Evolutionary conservation across 2,329 filamentous ascomycete species (phyloP).

Genomic region (Xylariaceae sp.): DNA sequence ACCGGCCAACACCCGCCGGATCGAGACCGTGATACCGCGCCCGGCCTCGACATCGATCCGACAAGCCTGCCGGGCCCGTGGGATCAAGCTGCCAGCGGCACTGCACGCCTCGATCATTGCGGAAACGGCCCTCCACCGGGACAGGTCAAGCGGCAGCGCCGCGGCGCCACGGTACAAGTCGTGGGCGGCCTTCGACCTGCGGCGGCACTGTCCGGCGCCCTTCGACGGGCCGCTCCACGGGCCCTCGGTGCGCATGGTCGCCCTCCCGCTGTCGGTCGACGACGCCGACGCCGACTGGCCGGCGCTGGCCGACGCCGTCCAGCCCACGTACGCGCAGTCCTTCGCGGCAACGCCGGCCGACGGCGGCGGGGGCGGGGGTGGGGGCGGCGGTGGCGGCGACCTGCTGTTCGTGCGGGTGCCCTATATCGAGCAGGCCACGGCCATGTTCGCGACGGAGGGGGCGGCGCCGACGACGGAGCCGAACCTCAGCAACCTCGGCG

Average conservation of each 20-base stretch:
- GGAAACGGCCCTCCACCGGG: conserved; percentile 2
- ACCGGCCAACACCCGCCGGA: not conserved
- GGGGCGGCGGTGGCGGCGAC: too few relatives aligned
- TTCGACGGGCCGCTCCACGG: conserved; percentile 2
- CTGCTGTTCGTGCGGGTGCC: conserved; percentile 5
- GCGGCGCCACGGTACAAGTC: conserved; percentile 6
- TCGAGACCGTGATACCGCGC: not conserved
- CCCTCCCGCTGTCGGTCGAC: conserved; percentile 4
- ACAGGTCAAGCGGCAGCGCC: not conserved
- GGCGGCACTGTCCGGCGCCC: conserved; percentile 6
- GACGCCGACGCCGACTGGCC: conserved; percentile 3
- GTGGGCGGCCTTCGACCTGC: conserved; percentile 6
- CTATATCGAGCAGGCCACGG: conserved; percentile 8
- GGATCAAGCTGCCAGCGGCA: not conserved
- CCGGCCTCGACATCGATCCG: not conserved
- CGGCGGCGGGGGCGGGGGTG: too few relatives aligned
- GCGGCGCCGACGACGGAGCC: conserved; percentile 7
- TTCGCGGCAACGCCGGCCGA: conserved; percentile 1
- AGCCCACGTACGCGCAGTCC: conserved; percentile 4
- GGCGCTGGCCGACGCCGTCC: not conserved
- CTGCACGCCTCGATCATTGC: not conserved
- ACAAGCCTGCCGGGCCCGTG: not conserved
- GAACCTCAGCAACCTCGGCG: conserved; percentile 8
- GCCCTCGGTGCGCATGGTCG: conserved; percentile 6
- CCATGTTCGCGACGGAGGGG: conserved; percentile 3